These are phyloP conservation scores for Byssoonygena ceratinophila DNA, from an alignment of 2,329 filamentous ascomycete species.

Conservation along the genomic window DNA sequence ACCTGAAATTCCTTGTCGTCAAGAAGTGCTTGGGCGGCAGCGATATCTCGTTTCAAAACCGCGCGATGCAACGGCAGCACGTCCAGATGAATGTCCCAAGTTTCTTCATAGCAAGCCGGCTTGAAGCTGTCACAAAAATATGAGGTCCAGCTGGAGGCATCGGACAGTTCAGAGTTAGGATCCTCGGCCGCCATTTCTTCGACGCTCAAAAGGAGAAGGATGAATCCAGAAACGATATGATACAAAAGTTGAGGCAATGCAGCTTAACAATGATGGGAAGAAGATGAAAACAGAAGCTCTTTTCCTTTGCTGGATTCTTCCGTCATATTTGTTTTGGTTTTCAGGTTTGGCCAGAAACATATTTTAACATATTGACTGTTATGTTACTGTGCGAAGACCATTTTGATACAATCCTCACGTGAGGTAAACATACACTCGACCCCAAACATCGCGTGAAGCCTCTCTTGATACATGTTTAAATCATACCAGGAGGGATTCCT, in stretches of 20 bases:
- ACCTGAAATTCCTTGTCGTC: not conserved
- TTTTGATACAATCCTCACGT: constrained; percentile 4
- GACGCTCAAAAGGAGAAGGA: not conserved
- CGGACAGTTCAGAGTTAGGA: not conserved
- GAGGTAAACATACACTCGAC: not conserved
- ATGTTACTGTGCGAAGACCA: not conserved
- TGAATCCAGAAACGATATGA: not conserved
- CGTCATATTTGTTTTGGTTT: not conserved
- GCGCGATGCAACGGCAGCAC: constrained; percentile 1
- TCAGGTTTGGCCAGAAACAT: not conserved
- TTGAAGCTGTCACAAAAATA: constrained; percentile 8
- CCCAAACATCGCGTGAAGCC: no score
- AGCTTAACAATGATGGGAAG: not conserved
- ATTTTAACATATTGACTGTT: not conserved
- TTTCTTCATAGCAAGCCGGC: constrained; percentile 2
- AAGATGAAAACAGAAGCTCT: not conserved
- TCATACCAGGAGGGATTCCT: not conserved
- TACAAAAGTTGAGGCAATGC: not conserved
- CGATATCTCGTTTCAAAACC: not conserved
- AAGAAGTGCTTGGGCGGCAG: not conserved
- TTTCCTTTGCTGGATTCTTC: not conserved
- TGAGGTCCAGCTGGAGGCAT: not conserved
- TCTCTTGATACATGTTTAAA: not conserved
- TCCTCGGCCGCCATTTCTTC: not conserved
- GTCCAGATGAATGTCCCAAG: not conserved